Evolutionary conservation across 225 moss, liverwort and hornwort genomes (phyloP), one percentile per base, ranked within the genome.

Genomic region (Polytrichum formosum): DNA sequence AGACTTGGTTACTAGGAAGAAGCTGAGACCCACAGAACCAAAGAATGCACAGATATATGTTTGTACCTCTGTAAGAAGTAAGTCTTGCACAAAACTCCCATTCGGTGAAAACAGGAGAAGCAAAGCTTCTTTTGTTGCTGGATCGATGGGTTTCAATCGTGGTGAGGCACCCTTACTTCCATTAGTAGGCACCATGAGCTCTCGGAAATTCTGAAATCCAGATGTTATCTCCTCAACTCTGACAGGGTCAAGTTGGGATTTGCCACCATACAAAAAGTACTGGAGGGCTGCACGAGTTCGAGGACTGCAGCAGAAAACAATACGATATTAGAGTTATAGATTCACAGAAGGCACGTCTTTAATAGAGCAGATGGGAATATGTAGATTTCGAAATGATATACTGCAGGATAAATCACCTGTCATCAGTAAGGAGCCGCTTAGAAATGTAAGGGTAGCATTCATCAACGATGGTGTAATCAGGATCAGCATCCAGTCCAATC

Each of bases 361-460:
- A 7, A 35, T 35, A 35, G 2, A 46, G 46, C 46, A 16, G 13
- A 13, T 46, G 46, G 46, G 46, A 13, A 46, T 13, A 65, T 16
- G 9, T 23, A 31, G 8, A 19, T 28, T 28, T 70, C 62, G 54
- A 62, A 77, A 76, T n/a, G 19, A 70, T 26, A 27, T 13, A 68
- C 65, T 35, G 25, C 59, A 54, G 54, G 20, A 70, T n/a, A 17
- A 63, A 60, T 61, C 73, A 94, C 94, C 94, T 94, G 83, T 94
- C 92, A 84, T 94, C 94, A 55, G 92, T 94, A 27, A 94, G 86
- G 26, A 94, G 73, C 62, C 92, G 81, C 82, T 94, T 94, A 61
- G 90, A 90, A 54, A 94, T 88, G 68, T 94, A 94, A 4, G 92
- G 94, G 74, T 92, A 94, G 74, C 94, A 94, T 64, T 91, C 94